phyloP scores from a whole-genome alignment of 306 rosid genomes.

The Albizia julibrissin region DNA sequence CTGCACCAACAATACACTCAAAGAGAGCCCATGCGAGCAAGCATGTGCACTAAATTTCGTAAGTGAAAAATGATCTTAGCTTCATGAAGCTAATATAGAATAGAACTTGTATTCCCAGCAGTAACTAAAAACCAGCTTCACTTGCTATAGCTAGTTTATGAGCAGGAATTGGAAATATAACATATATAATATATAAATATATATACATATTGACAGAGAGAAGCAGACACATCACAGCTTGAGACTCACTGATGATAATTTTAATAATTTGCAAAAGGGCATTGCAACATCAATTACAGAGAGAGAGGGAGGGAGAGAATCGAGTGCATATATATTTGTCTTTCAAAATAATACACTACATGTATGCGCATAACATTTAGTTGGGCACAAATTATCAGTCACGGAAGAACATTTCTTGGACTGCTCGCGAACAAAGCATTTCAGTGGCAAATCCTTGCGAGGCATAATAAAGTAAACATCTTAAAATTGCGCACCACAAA shows the following conservation, averaged over 20 bases:
- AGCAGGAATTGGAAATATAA: neutral
- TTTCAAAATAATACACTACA: neutral
- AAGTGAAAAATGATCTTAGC: neutral
- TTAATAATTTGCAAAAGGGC: neutral
- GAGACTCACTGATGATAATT: neutral
- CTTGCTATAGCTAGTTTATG: neutral
- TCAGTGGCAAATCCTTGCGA: slow-evolving; percentile 13
- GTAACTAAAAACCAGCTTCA: neutral
- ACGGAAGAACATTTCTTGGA: slow-evolving; percentile 3
- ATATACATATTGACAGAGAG: neutral
- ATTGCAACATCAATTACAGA: neutral
- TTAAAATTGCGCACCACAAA: slow-evolving; percentile 21
- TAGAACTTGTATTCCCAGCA: neutral
- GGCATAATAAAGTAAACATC: slow-evolving; percentile 9
- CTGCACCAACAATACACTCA: neutral
- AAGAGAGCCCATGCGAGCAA: neutral
- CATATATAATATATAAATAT: neutral
- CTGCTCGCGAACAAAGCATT: neutral
- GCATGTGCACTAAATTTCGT: neutral
- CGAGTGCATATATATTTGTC: slow-evolving; percentile 6
- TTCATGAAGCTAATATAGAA: neutral
- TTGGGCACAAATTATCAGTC: slow-evolving; percentile 9
- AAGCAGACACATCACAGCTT: neutral
- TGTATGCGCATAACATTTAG: slow-evolving; percentile 2
- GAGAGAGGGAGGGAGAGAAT: neutral